These are phyloP conservation scores for Cymodocea nodosa DNA, from an alignment of 116 monocot genomes.

Conservation along the genomic window DNA sequence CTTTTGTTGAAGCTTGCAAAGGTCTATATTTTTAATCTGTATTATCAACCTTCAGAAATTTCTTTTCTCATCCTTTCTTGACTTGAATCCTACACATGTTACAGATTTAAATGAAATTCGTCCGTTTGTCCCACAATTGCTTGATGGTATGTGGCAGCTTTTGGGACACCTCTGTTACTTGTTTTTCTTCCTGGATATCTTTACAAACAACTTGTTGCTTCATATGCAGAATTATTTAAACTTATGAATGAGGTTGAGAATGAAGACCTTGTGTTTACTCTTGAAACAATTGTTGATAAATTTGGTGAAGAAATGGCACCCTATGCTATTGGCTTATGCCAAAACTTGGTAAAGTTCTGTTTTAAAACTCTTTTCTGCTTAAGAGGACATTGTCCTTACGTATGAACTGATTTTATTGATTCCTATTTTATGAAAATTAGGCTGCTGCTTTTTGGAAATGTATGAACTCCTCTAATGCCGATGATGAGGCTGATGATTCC, in stretches of 20 bases:
- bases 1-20: slow-evolving; percentile 96
- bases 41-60: neutral
- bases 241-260: slow-evolving; percentile 99
- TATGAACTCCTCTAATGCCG: slow-evolving; percentile 61
- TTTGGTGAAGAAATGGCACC: slow-evolving; percentile 99
- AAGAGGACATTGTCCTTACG: too few relatives aligned
- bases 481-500: slow-evolving; percentile 85
- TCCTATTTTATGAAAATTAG: slow-evolving; percentile 15
- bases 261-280: slow-evolving; percentile 98
- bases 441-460: slow-evolving; percentile 96
- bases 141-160: slow-evolving; percentile 55
- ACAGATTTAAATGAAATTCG: slow-evolving; percentile 92
- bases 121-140: slow-evolving; percentile 83
- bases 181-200: neutral
- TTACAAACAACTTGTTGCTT: neutral
- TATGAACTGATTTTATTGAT: neutral
- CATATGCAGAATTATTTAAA: slow-evolving; percentile 82
- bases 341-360: slow-evolving; percentile 59
- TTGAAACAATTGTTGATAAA: slow-evolving; percentile 93
- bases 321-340: slow-evolving; percentile 94
- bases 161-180: neutral
- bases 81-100: slow-evolving; percentile 1
- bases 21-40: slow-evolving; percentile 21
- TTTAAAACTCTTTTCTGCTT: neutral
- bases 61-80: neutral